These are phyloP conservation scores for Prunus yedoensis DNA, from an alignment of 331 rosid genomes.

Conservation along the genomic window DNA sequence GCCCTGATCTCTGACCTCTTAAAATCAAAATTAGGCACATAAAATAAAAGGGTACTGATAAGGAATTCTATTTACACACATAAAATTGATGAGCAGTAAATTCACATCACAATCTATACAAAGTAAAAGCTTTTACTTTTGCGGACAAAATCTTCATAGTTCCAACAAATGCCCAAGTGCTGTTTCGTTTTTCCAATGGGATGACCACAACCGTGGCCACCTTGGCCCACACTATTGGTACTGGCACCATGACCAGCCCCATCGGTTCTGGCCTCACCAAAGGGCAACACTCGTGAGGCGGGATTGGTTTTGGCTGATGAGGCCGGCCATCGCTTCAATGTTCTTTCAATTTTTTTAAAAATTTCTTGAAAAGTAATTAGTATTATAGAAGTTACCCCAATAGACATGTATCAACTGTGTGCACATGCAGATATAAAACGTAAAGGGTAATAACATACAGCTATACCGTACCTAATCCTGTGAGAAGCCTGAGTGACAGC, in stretches of 20 bases:
- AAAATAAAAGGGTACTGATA: neutral
- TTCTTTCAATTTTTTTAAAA: neutral
- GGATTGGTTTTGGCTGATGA: neutral
- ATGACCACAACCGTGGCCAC: neutral
- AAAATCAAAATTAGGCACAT: neutral
- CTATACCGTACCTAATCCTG: constrained; percentile 56
- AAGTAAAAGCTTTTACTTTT: neutral
- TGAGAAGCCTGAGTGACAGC: constrained; percentile 62
- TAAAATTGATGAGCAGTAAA: neutral
- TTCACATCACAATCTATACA: neutral
- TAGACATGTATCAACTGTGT: neutral
- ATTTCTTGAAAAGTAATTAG: neutral
- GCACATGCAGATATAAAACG: neutral
- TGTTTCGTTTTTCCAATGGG: neutral
- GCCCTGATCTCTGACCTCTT: neutral
- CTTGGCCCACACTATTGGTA: neutral
- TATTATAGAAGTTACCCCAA: neutral
- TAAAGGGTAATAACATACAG: constrained; percentile 16
- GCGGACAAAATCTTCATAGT: neutral
- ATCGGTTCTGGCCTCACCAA: neutral
- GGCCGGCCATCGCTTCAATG: neutral
- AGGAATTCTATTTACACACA: neutral
- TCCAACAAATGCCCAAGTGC: neutral
- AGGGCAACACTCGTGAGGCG: neutral
- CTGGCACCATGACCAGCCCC: neutral